These are phyloP conservation scores for Trypanosomatidae sp. DNA, from an alignment of 208 protist genomes.

Conservation along the genomic window DNA sequence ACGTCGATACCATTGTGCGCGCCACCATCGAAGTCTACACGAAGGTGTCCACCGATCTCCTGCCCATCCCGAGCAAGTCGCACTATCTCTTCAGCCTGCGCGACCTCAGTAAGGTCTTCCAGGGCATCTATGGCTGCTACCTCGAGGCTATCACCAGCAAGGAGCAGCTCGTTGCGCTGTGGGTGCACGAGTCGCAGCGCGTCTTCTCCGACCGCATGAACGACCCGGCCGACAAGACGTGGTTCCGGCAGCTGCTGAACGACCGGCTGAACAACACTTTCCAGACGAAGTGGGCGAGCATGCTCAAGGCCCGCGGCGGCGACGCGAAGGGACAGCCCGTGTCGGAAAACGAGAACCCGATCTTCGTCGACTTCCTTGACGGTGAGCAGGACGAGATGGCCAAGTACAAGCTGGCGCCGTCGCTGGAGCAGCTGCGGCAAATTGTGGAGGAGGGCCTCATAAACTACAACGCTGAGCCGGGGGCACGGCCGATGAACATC, in stretches of 20 bases:
- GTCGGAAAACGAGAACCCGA: slow-evolving; percentile 82
- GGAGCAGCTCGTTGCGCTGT: slow-evolving; percentile 95
- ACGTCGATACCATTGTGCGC: slow-evolving; percentile 92
- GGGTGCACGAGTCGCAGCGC: slow-evolving; percentile 98
- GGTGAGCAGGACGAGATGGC: slow-evolving; percentile 92
- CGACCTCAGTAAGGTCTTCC: slow-evolving; percentile 98
- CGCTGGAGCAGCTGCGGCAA: slow-evolving; percentile 83
- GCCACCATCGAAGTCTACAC: slow-evolving; percentile 96
- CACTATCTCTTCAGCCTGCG: slow-evolving; percentile 99
- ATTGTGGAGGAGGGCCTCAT: slow-evolving; percentile 94
- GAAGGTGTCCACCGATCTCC: slow-evolving; percentile 84
- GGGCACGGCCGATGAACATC: slow-evolving; percentile 93
- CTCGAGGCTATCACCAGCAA: slow-evolving; percentile 89
- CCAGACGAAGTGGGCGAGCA: slow-evolving; percentile 90
- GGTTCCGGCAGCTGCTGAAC: slow-evolving; percentile 94
- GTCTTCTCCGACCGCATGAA: slow-evolving; percentile 98
- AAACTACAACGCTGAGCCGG: slow-evolving; percentile 93
- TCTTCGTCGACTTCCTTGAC: slow-evolving; percentile 96
- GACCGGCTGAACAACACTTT: slow-evolving; percentile 94
- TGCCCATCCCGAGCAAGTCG: slow-evolving; percentile 97
- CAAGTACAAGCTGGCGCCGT: slow-evolving; percentile 95
- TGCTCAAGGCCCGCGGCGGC: slow-evolving; percentile 84
- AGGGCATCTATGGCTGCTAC: slow-evolving; percentile 95
- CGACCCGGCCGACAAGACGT: slow-evolving; percentile 89
- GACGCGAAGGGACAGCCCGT: slow-evolving; percentile 35